Evolutionary conservation across 306 rosid genomes (phyloP).

Genomic region (Hippophae rhamnoides): DNA sequence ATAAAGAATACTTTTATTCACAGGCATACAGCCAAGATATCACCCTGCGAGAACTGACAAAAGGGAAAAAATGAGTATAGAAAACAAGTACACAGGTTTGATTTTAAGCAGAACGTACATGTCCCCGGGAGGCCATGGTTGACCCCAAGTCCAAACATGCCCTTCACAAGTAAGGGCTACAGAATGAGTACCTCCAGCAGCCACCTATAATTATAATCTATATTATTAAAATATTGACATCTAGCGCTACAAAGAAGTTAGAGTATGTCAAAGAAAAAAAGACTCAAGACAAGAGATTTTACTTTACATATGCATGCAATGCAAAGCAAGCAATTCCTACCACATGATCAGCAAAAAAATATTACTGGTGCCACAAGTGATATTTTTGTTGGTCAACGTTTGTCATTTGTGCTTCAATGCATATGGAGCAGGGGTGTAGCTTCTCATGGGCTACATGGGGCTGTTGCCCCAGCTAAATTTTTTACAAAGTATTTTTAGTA

Average conservation of each 20-base stretch:
- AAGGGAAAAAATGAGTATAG: not conserved
- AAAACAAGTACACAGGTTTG: constrained; percentile 6
- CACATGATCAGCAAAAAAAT: too few species aligned
- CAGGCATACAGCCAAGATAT: not conserved
- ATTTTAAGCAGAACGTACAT: constrained; percentile 43
- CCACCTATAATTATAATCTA: constrained; percentile 42
- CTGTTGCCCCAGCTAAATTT: too few species aligned
- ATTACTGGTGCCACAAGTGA: too few species aligned
- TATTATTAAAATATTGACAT: too few species aligned
- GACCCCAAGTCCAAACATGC: constrained; percentile 99
- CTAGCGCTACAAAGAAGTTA: too few species aligned
- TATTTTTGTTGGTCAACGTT: too few species aligned
- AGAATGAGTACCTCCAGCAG: constrained; percentile 99
- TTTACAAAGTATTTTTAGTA: too few species aligned
- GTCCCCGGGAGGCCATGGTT: constrained; percentile 99
- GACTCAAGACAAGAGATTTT: not conserved
- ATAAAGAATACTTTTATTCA: constrained; percentile 7
- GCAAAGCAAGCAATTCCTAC: not conserved
- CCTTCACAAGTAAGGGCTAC: constrained; percentile 95
- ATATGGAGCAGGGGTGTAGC: too few species aligned
- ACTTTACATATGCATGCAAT: not conserved
- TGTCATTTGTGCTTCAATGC: too few species aligned
- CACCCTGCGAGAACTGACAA: too few species aligned
- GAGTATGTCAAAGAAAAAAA: not conserved
- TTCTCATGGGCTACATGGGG: too few species aligned